Evolutionary conservation across 1,284 basidiomycete species (phyloP).

Genomic region (Cryptococcus depauperatus): DNA sequence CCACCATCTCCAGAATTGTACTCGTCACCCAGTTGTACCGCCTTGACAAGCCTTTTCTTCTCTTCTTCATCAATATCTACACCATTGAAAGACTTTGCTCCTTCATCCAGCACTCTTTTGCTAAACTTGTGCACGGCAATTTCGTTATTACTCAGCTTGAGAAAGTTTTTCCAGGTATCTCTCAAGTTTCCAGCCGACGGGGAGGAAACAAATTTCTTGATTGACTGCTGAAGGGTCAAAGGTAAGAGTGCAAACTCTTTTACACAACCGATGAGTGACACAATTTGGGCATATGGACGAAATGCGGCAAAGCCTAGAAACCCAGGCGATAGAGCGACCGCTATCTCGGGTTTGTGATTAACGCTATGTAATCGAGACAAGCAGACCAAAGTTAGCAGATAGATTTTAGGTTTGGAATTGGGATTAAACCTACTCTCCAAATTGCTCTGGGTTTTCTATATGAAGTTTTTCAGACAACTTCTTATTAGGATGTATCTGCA

Average conservation of each 20-base stretch:
- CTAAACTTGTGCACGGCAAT: constrained; percentile 15
- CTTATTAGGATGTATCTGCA: constrained; percentile 36
- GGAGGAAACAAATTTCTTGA: constrained; percentile 7
- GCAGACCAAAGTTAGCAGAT: no score
- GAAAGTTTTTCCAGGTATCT: constrained; percentile 12
- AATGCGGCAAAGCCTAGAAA: constrained; percentile 61
- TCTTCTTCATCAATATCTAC: constrained; percentile 13
- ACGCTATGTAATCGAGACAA: constrained; percentile 7
- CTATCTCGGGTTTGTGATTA: constrained; percentile 72
- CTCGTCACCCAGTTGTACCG: constrained; percentile 19
- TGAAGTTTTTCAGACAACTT: constrained; percentile 30
- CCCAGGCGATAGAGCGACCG: constrained; percentile 69
- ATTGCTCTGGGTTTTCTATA: constrained; percentile 28
- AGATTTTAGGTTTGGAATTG: background rate
- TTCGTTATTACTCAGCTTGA: constrained; percentile 15
- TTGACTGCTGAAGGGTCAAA: background rate
- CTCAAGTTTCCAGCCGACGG: constrained; percentile 1
- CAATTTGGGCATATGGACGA: constrained; percentile 17
- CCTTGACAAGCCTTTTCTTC: constrained; percentile 20
- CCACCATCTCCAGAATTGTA: constrained; percentile 29
- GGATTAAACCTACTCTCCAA: constrained; percentile 17
- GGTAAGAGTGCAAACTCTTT: constrained; percentile 17
- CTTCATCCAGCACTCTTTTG: constrained; percentile 20
- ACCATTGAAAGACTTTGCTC: constrained; percentile 12
- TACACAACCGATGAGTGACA: constrained; percentile 10